phyloP scores from a whole-genome alignment of 2,329 filamentous ascomycete species.

The Xylaria sp. region DNA sequence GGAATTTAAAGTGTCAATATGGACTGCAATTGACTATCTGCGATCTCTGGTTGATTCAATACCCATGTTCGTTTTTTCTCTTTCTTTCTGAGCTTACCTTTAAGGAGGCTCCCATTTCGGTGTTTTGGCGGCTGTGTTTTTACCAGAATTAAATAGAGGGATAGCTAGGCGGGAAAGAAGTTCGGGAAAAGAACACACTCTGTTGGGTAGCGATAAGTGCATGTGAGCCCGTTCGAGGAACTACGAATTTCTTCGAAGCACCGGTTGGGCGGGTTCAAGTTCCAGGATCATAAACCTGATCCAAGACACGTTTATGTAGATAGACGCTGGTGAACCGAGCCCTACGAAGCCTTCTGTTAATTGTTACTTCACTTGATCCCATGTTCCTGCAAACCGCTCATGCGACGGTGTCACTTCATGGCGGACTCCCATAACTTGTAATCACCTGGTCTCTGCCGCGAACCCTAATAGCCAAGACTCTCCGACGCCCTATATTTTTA shows the following conservation, averaged over 20 bases:
- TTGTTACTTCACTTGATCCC: not conserved
- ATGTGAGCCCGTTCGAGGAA: not conserved
- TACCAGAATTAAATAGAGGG: conserved; percentile 26
- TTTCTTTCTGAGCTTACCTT: conserved; percentile 16
- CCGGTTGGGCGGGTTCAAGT: conserved; percentile 1
- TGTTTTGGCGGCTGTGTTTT: conserved; percentile 31
- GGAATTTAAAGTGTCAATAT: conserved; percentile 14
- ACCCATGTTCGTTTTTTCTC: conserved; percentile 33
- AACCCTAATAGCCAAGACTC: not conserved
- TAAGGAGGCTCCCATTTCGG: conserved; percentile 22
- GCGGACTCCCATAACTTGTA: not conserved
- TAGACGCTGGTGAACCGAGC: conserved; percentile 15
- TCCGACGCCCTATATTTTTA: too few species aligned
- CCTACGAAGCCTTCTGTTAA: conserved; percentile 16
- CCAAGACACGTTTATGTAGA: not conserved
- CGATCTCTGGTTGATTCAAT: conserved; percentile 36
- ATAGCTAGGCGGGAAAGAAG: conserved; percentile 14
- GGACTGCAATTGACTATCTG: conserved; percentile 9
- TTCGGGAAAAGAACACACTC: conserved; percentile 21
- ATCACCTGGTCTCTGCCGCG: not conserved
- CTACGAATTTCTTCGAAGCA: not conserved
- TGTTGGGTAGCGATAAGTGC: conserved; percentile 1
- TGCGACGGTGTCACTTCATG: not conserved
- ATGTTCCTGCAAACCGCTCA: not conserved
- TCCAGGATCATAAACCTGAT: conserved; percentile 5